phyloP scores from a whole-genome alignment of 768 basidiomycete genomes.

The Nevesoporus exiguus region DNA sequence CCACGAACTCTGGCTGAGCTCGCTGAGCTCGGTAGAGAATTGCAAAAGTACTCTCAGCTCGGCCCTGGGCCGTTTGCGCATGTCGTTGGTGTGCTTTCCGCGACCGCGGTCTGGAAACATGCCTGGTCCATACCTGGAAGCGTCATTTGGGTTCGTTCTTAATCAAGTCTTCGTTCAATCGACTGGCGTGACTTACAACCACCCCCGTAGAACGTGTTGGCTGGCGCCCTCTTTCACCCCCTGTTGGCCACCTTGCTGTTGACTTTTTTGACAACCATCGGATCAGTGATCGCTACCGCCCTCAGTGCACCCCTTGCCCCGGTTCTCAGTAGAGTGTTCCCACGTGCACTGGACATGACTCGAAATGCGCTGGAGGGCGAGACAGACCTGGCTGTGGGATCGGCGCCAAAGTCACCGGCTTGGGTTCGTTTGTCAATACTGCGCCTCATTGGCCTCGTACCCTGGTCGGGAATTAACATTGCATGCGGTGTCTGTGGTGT shows the following conservation, averaged over 20 bases:
- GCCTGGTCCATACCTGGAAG: slow-evolving; percentile 97
- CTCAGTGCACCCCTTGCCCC: slow-evolving; percentile 84
- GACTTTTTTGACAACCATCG: slow-evolving; percentile 81
- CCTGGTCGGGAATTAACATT: slow-evolving; percentile 97
- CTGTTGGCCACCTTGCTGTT: slow-evolving; percentile 76
- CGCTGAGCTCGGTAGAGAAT: slow-evolving; percentile 68
- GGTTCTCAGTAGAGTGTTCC: slow-evolving; percentile 75
- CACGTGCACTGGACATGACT: slow-evolving; percentile 81
- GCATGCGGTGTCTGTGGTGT: slow-evolving; percentile 93
- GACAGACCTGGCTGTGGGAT: slow-evolving; percentile 41
- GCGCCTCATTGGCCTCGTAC: slow-evolving; percentile 88
- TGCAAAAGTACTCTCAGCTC: slow-evolving; percentile 75
- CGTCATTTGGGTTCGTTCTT: slow-evolving; percentile 73
- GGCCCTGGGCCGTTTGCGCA: slow-evolving; percentile 63
- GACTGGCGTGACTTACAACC: slow-evolving; percentile 17
- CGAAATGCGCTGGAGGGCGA: slow-evolving; percentile 75
- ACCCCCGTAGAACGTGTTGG: slow-evolving; percentile 74
- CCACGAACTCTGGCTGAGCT: slow-evolving; percentile 74
- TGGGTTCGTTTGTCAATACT: slow-evolving; percentile 90
- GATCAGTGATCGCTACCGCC: slow-evolving; percentile 77
- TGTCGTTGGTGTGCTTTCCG: slow-evolving; percentile 76
- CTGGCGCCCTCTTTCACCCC: slow-evolving; percentile 84
- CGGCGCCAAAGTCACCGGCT: slow-evolving; percentile 37
- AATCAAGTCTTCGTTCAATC: background rate
- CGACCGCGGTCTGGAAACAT: slow-evolving; percentile 92